phyloP scores from a whole-genome alignment of 371 early-diverging fungal species.

The Zychaea mexicana region DNA sequence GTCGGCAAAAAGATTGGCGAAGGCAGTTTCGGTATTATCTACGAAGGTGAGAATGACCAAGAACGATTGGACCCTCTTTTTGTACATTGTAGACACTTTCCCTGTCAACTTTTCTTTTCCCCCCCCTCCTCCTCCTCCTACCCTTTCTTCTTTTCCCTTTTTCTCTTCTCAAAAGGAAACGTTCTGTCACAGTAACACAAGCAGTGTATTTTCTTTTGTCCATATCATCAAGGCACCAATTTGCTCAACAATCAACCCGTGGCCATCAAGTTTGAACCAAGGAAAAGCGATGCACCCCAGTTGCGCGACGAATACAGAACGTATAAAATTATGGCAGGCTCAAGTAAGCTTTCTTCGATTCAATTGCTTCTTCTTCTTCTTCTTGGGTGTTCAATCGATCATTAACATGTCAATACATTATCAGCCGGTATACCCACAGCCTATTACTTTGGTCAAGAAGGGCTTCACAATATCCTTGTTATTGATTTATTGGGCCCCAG shows the following conservation, averaged over 20 bases:
- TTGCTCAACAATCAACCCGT: constrained; percentile 81
- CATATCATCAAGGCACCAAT: constrained; percentile 54
- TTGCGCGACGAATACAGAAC: constrained; percentile 90
- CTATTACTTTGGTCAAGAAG: constrained; percentile 94
- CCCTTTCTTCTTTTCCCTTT: constrained; percentile 8
- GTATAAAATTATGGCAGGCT: constrained; percentile 82
- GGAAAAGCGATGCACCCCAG: constrained; percentile 93
- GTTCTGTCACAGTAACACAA: constrained; percentile 8
- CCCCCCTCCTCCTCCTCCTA: too few species aligned
- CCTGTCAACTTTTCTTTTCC: too few species aligned
- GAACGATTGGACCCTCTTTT: background rate
- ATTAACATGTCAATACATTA: background rate
- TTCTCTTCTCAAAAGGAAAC: background rate
- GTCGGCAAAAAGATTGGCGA: constrained; percentile 94
- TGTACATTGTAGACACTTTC: too few species aligned
- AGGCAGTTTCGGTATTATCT: constrained; percentile 94
- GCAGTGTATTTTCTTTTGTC: background rate
- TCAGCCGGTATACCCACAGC: constrained; percentile 81
- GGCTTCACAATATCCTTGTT: constrained; percentile 88
- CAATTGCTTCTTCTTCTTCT: background rate
- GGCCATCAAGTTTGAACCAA: constrained; percentile 93
- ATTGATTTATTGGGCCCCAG: constrained; percentile 97
- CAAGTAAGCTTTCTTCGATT: constrained; percentile 46
- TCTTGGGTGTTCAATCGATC: too few species aligned
- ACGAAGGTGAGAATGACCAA: constrained; percentile 75